Evolutionary conservation across 345 rosid species (phyloP).

Genomic region (Microthlaspi erraticum): DNA sequence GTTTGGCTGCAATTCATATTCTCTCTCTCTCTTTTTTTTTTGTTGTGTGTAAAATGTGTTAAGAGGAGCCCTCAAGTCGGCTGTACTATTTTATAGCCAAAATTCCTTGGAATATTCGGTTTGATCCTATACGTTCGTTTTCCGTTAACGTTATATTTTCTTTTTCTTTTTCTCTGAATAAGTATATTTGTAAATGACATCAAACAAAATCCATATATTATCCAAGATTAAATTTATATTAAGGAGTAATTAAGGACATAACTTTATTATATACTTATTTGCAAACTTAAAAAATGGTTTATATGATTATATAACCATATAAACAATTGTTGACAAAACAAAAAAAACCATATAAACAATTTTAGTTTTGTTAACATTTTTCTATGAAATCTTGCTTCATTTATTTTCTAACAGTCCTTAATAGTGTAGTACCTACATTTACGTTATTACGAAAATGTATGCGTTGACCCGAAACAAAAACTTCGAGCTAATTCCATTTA

Average conservation of each 20-base stretch:
- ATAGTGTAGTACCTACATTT: no score
- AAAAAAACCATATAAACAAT: no score
- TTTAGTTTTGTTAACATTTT: no score
- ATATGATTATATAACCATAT: no score
- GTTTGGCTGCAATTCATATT: constrained; percentile 45
- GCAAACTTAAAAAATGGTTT: no score
- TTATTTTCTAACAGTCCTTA: no score
- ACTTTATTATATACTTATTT: not conserved
- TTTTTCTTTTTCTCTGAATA: not conserved
- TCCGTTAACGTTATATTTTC: not conserved
- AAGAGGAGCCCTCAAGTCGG: not conserved
- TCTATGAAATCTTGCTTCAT: no score
- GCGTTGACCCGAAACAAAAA: no score
- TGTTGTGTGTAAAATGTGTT: not conserved
- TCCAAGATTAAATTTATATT: not conserved
- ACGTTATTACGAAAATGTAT: no score
- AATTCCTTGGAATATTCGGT: constrained; percentile 34
- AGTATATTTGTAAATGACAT: no score
- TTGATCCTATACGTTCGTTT: constrained; percentile 20
- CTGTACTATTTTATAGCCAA: constrained; percentile 32
- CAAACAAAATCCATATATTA: not conserved
- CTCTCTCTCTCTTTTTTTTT: not conserved
- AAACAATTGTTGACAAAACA: no score
- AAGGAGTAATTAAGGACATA: not conserved
- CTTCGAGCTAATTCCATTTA: no score